A percentile compares a stretch with the other conserved stretches of the same genome.
phyloP scores from a whole-genome alignment of 495 filamentous ascomycete species.

The Baudoinia panamericana region DNA sequence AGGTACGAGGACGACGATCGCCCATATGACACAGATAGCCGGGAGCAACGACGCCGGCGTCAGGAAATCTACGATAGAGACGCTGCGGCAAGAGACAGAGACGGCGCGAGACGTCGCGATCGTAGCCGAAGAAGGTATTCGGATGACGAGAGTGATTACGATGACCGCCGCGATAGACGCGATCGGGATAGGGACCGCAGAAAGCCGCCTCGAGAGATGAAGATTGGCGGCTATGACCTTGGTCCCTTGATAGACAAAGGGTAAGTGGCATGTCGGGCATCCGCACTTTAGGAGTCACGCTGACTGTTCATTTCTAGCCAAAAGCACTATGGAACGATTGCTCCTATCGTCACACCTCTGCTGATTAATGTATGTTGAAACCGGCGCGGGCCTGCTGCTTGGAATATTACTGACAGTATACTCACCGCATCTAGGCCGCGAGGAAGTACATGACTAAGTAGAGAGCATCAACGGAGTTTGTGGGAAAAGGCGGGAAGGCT shows the following conservation, averaged over 20 bases:
- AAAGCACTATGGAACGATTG: conserved; percentile 17
- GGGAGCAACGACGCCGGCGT: conserved; percentile 7
- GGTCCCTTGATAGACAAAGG: conserved; percentile 13
- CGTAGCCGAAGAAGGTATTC: conserved; percentile 6
- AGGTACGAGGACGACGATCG: conserved; percentile 13
- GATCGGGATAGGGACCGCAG: conserved; percentile 3
- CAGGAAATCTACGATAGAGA: conserved; percentile 11
- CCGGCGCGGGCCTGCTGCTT: neutral
- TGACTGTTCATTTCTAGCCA: no score
- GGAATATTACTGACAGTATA: no score
- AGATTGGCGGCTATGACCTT: conserved; percentile 17
- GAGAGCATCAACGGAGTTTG: no score
- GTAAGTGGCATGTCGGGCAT: no score
- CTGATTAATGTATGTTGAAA: conserved; percentile 13
- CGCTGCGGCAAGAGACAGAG: no score
- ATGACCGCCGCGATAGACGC: conserved; percentile 6
- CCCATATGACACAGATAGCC: conserved; percentile 5
- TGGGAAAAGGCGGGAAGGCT: no score
- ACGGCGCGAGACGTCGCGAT: conserved; percentile 3
- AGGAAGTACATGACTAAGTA: conserved; percentile 3
- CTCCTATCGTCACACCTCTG: conserved; percentile 15
- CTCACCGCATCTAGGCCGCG: no score
- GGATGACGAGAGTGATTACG: conserved; percentile 14
- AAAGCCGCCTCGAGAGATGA: conserved; percentile 15
- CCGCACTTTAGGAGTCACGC: no score